phyloP scores from a whole-genome alignment of 352 stramenopile genomes.

The Globisporangium spinosum region DNA sequence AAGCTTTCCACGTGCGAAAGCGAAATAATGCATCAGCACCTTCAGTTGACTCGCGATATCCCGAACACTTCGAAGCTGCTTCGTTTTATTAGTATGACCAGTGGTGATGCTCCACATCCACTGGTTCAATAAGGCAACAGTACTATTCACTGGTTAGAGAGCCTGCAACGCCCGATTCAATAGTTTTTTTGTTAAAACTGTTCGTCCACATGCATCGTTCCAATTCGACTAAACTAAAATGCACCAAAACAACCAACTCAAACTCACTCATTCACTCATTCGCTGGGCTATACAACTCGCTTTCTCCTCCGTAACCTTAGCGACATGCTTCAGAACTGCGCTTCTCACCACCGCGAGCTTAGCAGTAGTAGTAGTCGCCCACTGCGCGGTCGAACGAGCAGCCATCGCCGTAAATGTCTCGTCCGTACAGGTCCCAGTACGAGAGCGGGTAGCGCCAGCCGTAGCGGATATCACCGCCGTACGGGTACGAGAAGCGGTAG shows the following conservation, averaged over 20 bases:
- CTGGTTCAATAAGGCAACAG: background rate
- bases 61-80: too few relatives aligned
- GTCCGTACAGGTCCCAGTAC: conserved; percentile 32
- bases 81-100: too few relatives aligned
- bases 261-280: too few relatives aligned
- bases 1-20: too few relatives aligned
- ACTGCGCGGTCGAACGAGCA: background rate
- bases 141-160: background rate
- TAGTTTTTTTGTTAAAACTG: too few relatives aligned
- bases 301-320: too few relatives aligned
- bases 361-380: conserved; percentile 10
- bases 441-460: conserved; percentile 27
- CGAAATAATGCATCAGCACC: background rate
- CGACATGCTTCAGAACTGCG: too few relatives aligned
- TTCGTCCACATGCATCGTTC: background rate
- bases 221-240: background rate
- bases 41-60: too few relatives aligned
- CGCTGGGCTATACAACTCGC: too few relatives aligned
- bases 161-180: background rate
- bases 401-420: conserved; percentile 7
- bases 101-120: background rate
- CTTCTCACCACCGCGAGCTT: background rate
- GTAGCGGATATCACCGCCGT: conserved; percentile 9
- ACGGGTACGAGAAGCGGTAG: conserved; percentile 11
- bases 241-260: too few relatives aligned